Evolutionary conservation across 352 stramenopile genomes (phyloP).

Genomic region (Globisporangium rhizosaccharum): DNA sequence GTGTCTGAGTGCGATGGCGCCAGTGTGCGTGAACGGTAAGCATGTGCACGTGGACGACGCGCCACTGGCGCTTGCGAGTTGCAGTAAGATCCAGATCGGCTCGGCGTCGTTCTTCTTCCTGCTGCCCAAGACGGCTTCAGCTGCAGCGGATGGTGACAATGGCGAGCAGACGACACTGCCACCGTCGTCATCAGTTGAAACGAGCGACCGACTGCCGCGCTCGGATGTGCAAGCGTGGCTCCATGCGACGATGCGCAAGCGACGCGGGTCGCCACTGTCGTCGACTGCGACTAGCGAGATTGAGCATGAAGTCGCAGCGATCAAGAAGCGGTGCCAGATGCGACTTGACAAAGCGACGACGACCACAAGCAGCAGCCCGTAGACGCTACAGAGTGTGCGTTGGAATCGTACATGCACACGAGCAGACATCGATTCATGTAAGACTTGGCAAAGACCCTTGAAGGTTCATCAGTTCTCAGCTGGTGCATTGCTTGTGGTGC

Average conservation of each 20-base stretch:
- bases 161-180: neutral
- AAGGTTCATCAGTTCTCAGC: too few species aligned
- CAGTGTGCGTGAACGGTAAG: constrained; percentile 66
- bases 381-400: neutral
- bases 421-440: neutral
- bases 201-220: constrained; percentile 8
- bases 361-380: neutral
- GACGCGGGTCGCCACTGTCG: constrained; percentile 2
- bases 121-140: constrained; percentile 27
- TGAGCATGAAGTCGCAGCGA: neutral
- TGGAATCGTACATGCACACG: neutral
- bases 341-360: constrained; percentile 4
- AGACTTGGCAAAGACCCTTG: too few species aligned
- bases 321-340: constrained; percentile 17
- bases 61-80: constrained; percentile 39
- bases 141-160: neutral
- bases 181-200: neutral
- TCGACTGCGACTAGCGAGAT: neutral
- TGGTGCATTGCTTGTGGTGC: too few species aligned
- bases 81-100: constrained; percentile 65
- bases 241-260: constrained; percentile 21
- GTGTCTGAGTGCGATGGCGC: constrained; percentile 46
- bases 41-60: constrained; percentile 41
- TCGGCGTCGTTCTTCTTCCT: constrained; percentile 69
- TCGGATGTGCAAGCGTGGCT: constrained; percentile 31